Evolutionary conservation across 2,329 filamentous ascomycete genomes (phyloP).

Genomic region (Exophiala sp.): DNA sequence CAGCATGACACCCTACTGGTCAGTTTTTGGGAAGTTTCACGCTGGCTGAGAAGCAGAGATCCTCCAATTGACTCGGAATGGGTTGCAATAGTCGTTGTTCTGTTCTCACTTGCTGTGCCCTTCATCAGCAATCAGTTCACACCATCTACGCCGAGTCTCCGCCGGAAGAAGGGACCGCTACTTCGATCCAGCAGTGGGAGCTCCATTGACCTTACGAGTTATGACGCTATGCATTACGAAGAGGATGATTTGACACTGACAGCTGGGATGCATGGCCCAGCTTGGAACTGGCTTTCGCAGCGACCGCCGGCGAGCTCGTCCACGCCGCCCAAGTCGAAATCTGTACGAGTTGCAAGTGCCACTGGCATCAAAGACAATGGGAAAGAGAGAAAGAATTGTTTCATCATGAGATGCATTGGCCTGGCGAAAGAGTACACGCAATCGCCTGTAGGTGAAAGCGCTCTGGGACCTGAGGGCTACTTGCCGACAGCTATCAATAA

Average conservation of each 20-base stretch:
- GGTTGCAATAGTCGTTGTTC: slow-evolving; percentile 59
- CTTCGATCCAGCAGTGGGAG: slow-evolving; percentile 48
- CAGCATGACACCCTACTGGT: slow-evolving; percentile 57
- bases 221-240: slow-evolving; percentile 45
- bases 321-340: slow-evolving; percentile 9
- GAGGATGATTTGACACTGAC: slow-evolving; percentile 41
- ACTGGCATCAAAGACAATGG: slow-evolving; percentile 22
- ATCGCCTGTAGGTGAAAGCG: slow-evolving; percentile 52
- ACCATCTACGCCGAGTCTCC: slow-evolving; percentile 31
- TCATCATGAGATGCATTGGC: slow-evolving; percentile 45
- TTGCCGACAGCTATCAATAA: slow-evolving; percentile 57
- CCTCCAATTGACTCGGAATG: slow-evolving; percentile 56
- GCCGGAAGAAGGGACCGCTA: slow-evolving; percentile 40
- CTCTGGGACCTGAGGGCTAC: slow-evolving; percentile 54
- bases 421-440: slow-evolving; percentile 61
- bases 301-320: background rate
- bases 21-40: slow-evolving; percentile 67
- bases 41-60: slow-evolving; percentile 55
- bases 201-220: slow-evolving; percentile 30
- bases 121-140: slow-evolving; percentile 44
- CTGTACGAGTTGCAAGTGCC: slow-evolving; percentile 49
- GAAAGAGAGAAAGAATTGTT: slow-evolving; percentile 29
- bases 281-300: slow-evolving; percentile 62
- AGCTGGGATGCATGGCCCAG: slow-evolving; percentile 51
- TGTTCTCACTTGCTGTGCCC: slow-evolving; percentile 59